Conservation (phyloP, 1,139 yeast genomes). For the Candida labiduridarum region DNA sequence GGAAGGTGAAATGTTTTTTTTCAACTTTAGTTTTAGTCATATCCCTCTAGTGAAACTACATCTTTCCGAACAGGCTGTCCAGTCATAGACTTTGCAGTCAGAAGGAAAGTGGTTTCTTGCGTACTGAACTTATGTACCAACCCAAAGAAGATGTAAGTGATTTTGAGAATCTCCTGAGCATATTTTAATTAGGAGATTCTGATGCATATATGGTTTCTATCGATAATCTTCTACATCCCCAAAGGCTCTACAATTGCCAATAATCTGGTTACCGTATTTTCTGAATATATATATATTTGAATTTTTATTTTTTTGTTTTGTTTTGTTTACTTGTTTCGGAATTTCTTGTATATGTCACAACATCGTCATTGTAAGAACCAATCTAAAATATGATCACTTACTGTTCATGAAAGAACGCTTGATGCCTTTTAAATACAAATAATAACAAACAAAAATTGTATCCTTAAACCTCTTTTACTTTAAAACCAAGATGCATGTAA, state of each 20-base stretch:
- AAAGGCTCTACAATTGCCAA: background rate
- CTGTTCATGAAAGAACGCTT: background rate
- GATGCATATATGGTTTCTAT: too few relatives aligned
- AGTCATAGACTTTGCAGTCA: too few relatives aligned
- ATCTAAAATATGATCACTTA: background rate
- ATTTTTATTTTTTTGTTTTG: background rate
- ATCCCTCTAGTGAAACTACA: too few relatives aligned
- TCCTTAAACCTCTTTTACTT: background rate
- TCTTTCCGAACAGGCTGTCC: too few relatives aligned
- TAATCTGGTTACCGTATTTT: background rate
- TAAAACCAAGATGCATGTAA: background rate
- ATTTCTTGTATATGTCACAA: background rate
- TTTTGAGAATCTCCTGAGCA: too few relatives aligned
- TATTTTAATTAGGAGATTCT: too few relatives aligned
- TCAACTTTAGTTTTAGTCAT: background rate
- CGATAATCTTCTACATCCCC: background rate
- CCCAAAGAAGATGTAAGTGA: too few relatives aligned
- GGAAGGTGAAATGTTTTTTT: background rate
- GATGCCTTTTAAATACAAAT: background rate
- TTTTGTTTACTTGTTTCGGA: background rate
- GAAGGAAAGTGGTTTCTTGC: too few relatives aligned
- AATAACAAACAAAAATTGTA: background rate
- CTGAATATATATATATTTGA: conserved; percentile 4
- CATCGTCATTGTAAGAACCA: background rate
- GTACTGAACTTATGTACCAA: too few relatives aligned